phyloP scores from a whole-genome alignment of 768 basidiomycete species.

The Termitomyces sp. region DNA sequence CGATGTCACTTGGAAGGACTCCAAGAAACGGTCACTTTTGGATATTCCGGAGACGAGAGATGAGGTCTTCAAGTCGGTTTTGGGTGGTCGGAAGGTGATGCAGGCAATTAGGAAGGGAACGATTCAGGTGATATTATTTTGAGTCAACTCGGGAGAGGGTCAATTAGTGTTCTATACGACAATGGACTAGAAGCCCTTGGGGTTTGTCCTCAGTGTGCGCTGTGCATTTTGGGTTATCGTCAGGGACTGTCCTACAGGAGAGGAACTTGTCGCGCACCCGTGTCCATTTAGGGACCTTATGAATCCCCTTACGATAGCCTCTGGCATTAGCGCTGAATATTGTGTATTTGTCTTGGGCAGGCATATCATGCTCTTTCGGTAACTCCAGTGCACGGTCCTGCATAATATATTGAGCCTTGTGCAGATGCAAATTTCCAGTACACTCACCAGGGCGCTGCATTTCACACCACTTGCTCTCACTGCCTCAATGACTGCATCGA shows the following conservation, averaged over 20 bases:
- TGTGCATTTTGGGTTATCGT: constrained; percentile 23
- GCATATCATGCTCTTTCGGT: constrained; percentile 95
- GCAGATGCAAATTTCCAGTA: neutral
- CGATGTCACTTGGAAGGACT: constrained; percentile 68
- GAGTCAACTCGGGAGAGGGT: constrained; percentile 14
- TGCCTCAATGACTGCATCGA: constrained; percentile 90
- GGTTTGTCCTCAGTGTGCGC: constrained; percentile 86
- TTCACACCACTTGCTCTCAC: constrained; percentile 80
- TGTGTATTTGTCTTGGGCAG: constrained; percentile 91
- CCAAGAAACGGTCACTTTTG: constrained; percentile 70
- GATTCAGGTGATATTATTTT: constrained; percentile 80
- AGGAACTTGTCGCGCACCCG: constrained; percentile 49
- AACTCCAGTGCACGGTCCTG: constrained; percentile 75
- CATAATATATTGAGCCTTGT: neutral
- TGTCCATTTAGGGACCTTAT: constrained; percentile 98
- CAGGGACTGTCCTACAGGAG: neutral
- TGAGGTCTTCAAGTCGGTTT: constrained; percentile 72
- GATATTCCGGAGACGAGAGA: constrained; percentile 84
- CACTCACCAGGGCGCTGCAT: constrained; percentile 70
- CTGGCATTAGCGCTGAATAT: constrained; percentile 65
- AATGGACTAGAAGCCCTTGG: constrained; percentile 77
- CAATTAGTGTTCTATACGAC: constrained; percentile 11
- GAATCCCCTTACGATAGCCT: constrained; percentile 91
- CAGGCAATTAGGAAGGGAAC: constrained; percentile 67
- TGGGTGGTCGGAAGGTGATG: constrained; percentile 59